Percentiles rank a stretch among this genome's conserved stretches.
phyloP scores from a whole-genome alignment of 257 asterid species.

The Cordia subcordata region DNA sequence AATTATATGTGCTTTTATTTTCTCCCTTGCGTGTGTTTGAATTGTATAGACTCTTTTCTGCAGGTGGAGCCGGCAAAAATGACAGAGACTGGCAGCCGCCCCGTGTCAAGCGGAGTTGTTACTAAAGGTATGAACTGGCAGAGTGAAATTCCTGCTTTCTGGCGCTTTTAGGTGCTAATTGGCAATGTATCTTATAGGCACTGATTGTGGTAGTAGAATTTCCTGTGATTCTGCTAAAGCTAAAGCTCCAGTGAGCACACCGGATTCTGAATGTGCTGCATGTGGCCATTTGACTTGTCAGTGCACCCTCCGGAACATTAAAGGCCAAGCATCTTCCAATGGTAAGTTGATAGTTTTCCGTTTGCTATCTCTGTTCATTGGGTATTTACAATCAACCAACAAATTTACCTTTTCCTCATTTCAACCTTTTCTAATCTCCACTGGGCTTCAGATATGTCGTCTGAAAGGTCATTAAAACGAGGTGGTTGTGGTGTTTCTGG shows the following conservation, averaged over 20 bases:
- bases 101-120: constrained; percentile 19
- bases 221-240: constrained; percentile 22
- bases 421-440: not conserved
- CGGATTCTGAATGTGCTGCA: constrained; percentile 31
- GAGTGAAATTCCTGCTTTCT: constrained; percentile 25
- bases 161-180: constrained; percentile 30
- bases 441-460: constrained; percentile 30
- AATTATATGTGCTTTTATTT: not conserved
- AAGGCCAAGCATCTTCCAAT: constrained; percentile 27
- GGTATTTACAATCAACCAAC: not conserved
- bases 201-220: constrained; percentile 28
- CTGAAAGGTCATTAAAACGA: constrained; percentile 31
- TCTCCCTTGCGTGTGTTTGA: not conserved
- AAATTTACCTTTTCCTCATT: not conserved
- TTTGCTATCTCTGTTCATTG: not conserved
- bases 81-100: constrained; percentile 17
- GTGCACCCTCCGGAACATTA: constrained; percentile 26
- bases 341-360: constrained; percentile 34
- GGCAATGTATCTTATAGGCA: constrained; percentile 28
- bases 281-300: constrained; percentile 24
- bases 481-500: constrained; percentile 31
- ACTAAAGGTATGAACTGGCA: constrained; percentile 42
- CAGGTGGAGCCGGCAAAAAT: constrained; percentile 40
- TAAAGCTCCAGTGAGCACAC: constrained; percentile 20
- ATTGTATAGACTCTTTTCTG: constrained; percentile 13